Evolutionary conservation across 257 asterid species (phyloP).

Genomic region (Apocynum venetum): DNA sequence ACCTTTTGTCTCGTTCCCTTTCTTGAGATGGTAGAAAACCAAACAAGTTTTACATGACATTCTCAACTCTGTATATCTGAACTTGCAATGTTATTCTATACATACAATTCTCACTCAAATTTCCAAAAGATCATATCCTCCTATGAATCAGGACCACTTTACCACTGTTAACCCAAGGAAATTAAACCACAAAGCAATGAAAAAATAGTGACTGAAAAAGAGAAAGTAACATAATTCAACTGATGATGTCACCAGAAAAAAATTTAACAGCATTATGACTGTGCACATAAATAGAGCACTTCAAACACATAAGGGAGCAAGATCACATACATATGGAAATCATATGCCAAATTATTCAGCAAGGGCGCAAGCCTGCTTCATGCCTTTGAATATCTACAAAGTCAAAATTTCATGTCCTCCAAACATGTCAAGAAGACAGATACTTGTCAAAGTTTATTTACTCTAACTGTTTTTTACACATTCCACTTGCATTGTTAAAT

Average conservation of each 20-base stretch:
- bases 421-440: neutral
- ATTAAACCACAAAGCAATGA: neutral
- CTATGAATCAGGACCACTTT: neutral
- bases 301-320: neutral
- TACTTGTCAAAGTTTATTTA: neutral
- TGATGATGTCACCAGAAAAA: neutral
- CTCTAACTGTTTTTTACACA: conserved; percentile 32
- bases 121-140: neutral
- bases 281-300: neutral
- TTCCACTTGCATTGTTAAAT: conserved; percentile 75
- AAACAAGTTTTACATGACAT: neutral
- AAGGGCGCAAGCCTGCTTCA: neutral
- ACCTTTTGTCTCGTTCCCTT: neutral
- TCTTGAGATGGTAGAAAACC: neutral
- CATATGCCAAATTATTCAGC: neutral
- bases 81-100: neutral
- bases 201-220: neutral
- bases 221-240: neutral
- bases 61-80: neutral
- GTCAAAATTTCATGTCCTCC: neutral
- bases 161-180: neutral
- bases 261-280: neutral
- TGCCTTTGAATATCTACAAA: neutral
- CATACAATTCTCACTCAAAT: neutral
- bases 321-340: neutral